phyloP scores from a whole-genome alignment of 2,329 filamentous ascomycete genomes.

The Fusarium tupiense region DNA sequence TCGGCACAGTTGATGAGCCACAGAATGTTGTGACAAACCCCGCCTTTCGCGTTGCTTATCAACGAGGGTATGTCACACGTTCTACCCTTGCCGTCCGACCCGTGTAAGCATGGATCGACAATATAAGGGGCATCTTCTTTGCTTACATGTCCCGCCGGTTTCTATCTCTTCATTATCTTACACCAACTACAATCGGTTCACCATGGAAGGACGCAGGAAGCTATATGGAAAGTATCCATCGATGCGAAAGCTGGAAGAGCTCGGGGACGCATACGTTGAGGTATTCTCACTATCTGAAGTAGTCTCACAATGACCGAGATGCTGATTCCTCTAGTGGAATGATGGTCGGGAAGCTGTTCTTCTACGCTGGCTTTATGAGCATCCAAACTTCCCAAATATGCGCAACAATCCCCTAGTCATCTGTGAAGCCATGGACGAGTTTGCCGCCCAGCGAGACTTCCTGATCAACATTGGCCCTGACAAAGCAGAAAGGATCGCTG shows the following conservation, averaged over 20 bases:
- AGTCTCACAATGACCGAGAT: too few species aligned
- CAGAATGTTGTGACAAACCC: background rate
- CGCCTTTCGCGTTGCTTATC: background rate
- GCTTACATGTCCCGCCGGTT: background rate
- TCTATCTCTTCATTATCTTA: background rate
- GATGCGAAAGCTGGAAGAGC: background rate
- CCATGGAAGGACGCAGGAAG: background rate
- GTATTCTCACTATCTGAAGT: background rate
- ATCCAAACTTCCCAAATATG: background rate
- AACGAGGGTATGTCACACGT: background rate
- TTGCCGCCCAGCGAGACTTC: background rate
- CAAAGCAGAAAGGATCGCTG: background rate
- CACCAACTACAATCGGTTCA: background rate
- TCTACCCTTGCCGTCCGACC: background rate
- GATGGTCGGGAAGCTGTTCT: background rate
- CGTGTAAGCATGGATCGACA: background rate
- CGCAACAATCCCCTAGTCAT: background rate
- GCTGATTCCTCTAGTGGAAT: background rate
- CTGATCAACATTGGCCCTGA: background rate
- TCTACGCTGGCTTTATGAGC: background rate
- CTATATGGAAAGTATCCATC: background rate
- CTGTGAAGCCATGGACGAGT: background rate
- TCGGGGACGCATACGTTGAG: background rate
- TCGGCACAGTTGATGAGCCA: background rate
- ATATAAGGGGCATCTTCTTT: background rate